Percentiles rank a stretch among this genome's conserved stretches.
These are phyloP conservation scores for Agaricus subrufescens DNA, from an alignment of 768 basidiomycete genomes.

Conservation along the genomic window DNA sequence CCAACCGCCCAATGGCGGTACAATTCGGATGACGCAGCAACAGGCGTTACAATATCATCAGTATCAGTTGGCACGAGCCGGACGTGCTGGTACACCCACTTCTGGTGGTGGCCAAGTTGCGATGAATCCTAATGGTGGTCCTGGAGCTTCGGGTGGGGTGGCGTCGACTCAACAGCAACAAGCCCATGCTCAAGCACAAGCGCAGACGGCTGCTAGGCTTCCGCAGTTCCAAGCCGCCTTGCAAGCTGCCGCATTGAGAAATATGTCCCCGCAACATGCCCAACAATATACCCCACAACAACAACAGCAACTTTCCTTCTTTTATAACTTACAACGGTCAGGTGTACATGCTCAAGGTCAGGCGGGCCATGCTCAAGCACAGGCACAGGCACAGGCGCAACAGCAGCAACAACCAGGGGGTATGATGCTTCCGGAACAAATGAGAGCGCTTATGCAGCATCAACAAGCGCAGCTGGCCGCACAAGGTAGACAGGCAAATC, in stretches of 20 bases:
- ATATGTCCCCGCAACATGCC: background rate
- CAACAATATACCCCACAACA: background rate
- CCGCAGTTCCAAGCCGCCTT: too few relatives aligned
- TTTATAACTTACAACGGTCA: background rate
- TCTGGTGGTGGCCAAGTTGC: background rate
- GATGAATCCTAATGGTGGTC: background rate
- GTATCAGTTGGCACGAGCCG: background rate
- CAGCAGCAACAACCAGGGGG: background rate
- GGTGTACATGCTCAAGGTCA: too few relatives aligned
- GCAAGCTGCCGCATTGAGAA: background rate
- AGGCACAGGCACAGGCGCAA: slow-evolving; percentile 5
- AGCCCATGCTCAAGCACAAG: background rate
- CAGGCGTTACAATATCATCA: slow-evolving; percentile 10
- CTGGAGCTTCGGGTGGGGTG: background rate
- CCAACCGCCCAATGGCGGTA: background rate
- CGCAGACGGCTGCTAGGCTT: too few relatives aligned
- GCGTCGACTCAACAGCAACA: background rate
- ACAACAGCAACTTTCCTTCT: background rate
- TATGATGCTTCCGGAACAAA: background rate
- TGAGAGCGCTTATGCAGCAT: slow-evolving; percentile 1
- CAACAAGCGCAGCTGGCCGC: slow-evolving; percentile 10
- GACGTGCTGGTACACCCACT: background rate
- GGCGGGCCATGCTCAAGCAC: background rate
- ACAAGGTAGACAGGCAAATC: slow-evolving; percentile 11
- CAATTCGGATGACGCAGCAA: slow-evolving; percentile 8